These are phyloP conservation scores for Penicillium sp. DNA, from an alignment of 2,329 filamentous ascomycete species.

Conservation along the genomic window DNA sequence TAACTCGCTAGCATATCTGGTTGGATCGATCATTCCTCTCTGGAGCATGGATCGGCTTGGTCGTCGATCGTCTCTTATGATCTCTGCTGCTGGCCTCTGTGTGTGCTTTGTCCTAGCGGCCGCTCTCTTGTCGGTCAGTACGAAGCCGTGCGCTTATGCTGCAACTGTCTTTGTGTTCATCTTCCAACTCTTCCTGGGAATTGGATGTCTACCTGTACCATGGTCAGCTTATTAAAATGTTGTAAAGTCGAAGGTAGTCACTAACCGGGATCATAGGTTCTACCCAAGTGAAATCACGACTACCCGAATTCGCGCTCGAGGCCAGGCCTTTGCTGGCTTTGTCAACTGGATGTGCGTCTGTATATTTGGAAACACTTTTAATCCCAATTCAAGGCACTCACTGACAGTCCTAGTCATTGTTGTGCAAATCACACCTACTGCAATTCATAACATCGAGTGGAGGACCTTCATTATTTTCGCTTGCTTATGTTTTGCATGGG, in stretches of 20 bases:
- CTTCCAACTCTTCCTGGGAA: constrained; percentile 53
- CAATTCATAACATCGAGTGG: constrained; percentile 41
- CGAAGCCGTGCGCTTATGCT: constrained; percentile 44
- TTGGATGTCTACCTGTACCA: constrained; percentile 53
- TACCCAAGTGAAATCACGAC: constrained; percentile 52
- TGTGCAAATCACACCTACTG: constrained; percentile 23
- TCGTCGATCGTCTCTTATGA: constrained; percentile 50
- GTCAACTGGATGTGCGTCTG: constrained; percentile 48
- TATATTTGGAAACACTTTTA: constrained; percentile 13
- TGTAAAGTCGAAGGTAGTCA: no score
- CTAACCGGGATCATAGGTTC: constrained; percentile 32
- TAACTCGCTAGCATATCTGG: constrained; percentile 48
- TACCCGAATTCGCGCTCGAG: constrained; percentile 48
- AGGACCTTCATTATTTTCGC: constrained; percentile 41
- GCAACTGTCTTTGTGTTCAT: constrained; percentile 55
- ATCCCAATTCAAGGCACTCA: background rate
- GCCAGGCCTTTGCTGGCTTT: constrained; percentile 49
- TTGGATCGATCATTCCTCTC: constrained; percentile 50
- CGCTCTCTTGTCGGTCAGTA: constrained; percentile 46
- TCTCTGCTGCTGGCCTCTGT: constrained; percentile 50
- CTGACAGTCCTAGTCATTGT: constrained; percentile 24
- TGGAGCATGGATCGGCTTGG: constrained; percentile 52
- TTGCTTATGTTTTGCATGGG: constrained; percentile 33
- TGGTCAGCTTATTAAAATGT: constrained; percentile 34
- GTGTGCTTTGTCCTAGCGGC: constrained; percentile 52